phyloP scores from a whole-genome alignment of 257 asterid species.

The Jacaranda mimosifolia region DNA sequence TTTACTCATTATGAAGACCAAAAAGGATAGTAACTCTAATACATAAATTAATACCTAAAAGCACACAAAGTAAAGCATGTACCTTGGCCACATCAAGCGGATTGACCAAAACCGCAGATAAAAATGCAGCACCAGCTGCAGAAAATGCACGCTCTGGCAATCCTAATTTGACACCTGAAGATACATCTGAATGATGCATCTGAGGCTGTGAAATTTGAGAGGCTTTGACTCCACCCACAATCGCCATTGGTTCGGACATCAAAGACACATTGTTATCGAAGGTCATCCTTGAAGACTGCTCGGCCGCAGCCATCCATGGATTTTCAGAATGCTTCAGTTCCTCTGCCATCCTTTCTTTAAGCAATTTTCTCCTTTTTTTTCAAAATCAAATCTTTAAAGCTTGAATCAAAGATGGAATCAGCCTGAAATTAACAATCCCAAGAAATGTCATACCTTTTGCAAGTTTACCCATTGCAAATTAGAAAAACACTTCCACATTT shows the following conservation, averaged over 20 bases:
- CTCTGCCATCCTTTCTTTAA: constrained; percentile 54
- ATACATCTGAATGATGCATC: constrained; percentile 25
- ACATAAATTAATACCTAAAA: not conserved
- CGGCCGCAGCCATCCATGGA: constrained; percentile 57
- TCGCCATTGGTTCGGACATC: constrained; percentile 58
- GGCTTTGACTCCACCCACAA: constrained; percentile 49
- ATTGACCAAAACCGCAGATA: constrained; percentile 85
- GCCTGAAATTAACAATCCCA: constrained; percentile 40
- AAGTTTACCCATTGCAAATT: constrained; percentile 11
- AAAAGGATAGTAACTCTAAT: not conserved
- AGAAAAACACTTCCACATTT: not conserved
- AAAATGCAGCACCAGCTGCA: constrained; percentile 94
- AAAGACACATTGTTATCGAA: constrained; percentile 47
- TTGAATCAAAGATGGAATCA: constrained; percentile 39
- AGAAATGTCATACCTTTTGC: not conserved
- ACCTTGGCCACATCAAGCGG: constrained; percentile 98
- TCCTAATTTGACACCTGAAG: constrained; percentile 54
- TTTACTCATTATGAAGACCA: not conserved
- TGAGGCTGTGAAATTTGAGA: constrained; percentile 41
- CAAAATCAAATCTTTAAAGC: not conserved
- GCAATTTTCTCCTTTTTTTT: not conserved
- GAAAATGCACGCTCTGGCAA: constrained; percentile 72
- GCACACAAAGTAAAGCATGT: constrained; percentile 11
- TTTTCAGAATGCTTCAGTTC: constrained; percentile 51
- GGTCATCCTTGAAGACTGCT: constrained; percentile 47